Evolutionary conservation across 305 asterid genomes (phyloP), one percentile per base, ranked within the genome.

Genomic region (Euphrasia arctica): DNA sequence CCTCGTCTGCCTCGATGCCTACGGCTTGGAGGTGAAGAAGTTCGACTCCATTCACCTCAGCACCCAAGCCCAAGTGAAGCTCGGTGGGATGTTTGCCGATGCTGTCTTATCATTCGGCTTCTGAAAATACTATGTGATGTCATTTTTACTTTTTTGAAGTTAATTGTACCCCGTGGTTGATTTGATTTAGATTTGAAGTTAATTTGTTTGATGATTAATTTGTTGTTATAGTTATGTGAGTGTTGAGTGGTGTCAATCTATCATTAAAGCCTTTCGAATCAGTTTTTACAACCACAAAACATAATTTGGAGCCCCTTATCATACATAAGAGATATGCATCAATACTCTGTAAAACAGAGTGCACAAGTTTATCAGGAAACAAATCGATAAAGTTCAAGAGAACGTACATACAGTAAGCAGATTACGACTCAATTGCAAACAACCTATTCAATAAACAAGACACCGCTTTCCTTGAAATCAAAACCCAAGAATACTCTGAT

Each of bases 1-100:
- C 54, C 9, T 49, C 8, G 22, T n/a, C 2, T 49, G 54, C 8
- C 9, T 49, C 0, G 14, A n/a, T 4, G n/a, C 51, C 54, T 1
- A 49, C 25, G 27, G 8, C 1, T 2, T 49, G 54, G 54, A 49
- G 54, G 54, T 49, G 54, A 49, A 49, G 22, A 5, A 14, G 5
- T 3, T 13, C 2, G 54, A 49, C 14, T 0, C 1, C 2, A 4
- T 49, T 13, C 54, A 49, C 25, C 54, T 49, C 9, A 49, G 25
- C 54, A 49, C 54, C 0, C 5, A 25, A 14, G 54, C 54, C 54
- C 54, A 49, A 49, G 54, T 49, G 8, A 4, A 49, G 14, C 54
- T 49, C 27, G 54, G 54, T 25, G 9, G 54, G 54, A 49, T 49
- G 27, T 49, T 49, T 14, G 54, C 54, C 54, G 54, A 49, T 13